Percentiles rank a stretch among this genome's conserved stretches.
Evolutionary conservation across 2,329 filamentous ascomycete genomes (phyloP).

Genomic region (Boeremia lycopersici): DNA sequence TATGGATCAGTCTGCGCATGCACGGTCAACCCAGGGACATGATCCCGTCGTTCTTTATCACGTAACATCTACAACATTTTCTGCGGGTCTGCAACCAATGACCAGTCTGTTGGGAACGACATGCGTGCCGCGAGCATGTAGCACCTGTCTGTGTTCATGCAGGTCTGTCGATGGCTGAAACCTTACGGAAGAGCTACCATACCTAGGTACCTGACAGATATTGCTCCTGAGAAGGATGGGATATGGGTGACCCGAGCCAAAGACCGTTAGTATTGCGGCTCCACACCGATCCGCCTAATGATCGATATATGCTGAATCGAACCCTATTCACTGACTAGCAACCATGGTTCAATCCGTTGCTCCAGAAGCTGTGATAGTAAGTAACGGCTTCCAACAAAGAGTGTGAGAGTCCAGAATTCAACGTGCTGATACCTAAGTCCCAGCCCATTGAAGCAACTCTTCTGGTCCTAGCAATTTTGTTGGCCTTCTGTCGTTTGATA

Average conservation of each 20-base stretch:
- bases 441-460: conserved; percentile 23
- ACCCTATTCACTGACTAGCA: not conserved
- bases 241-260: not conserved
- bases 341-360: conserved; percentile 16
- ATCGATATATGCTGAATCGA: not conserved
- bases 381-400: not conserved
- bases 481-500: conserved; percentile 26
- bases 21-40: not conserved
- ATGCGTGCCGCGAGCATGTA: not conserved
- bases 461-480: conserved; percentile 15
- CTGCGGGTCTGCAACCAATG: not conserved
- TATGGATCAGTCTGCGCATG: too few relatives aligned
- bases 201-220: not conserved
- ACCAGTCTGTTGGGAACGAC: not conserved
- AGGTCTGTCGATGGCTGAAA: not conserved
- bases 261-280: too few relatives aligned
- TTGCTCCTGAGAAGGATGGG: not conserved
- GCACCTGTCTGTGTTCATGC: not conserved
- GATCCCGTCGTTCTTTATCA: not conserved
- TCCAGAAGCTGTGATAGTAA: conserved; percentile 19
- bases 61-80: not conserved
- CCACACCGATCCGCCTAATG: not conserved
- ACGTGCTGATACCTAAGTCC: conserved; percentile 1
- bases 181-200: not conserved
- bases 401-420: not conserved